These are phyloP conservation scores for Pyricularia sp. DNA, from an alignment of 2,329 filamentous ascomycete species.

Conservation along the genomic window DNA sequence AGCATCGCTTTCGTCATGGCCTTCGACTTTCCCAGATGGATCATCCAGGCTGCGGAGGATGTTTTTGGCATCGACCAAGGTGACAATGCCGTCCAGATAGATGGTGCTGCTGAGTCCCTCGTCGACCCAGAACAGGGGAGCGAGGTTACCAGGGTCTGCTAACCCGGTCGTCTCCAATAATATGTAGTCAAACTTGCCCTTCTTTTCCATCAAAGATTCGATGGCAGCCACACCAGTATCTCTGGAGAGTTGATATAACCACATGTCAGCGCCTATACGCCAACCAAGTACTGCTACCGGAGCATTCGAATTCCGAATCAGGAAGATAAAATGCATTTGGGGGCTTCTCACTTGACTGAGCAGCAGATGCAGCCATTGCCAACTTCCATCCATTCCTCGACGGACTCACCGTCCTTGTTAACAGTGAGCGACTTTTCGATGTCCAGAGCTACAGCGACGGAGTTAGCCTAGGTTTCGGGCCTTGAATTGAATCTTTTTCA, in stretches of 20 bases:
- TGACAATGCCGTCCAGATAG: constrained; percentile 94
- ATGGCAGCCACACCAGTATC: constrained; percentile 92
- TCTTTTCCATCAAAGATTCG: constrained; percentile 89
- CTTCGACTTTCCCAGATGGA: constrained; percentile 42
- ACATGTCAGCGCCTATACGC: background rate
- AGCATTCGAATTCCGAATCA: background rate
- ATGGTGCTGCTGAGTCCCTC: constrained; percentile 92
- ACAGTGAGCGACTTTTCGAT: constrained; percentile 95
- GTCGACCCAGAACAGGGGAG: constrained; percentile 95
- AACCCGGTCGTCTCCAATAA: constrained; percentile 92
- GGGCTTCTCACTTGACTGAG: constrained; percentile 68
- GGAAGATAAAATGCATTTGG: background rate
- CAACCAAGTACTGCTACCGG: background rate
- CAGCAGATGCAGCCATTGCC: constrained; percentile 98
- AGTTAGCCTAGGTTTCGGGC: background rate
- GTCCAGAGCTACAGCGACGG: constrained; percentile 57
- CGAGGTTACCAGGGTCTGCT: constrained; percentile 90
- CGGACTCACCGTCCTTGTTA: constrained; percentile 70
- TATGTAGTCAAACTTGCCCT: constrained; percentile 94
- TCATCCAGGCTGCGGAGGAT: constrained; percentile 77
- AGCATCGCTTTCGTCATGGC: constrained; percentile 40
- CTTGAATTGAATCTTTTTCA: background rate
- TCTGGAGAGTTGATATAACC: constrained; percentile 29
- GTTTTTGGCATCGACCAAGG: constrained; percentile 91
- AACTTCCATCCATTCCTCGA: constrained; percentile 91